Percentiles rank a stretch among this genome's conserved stretches.
These are phyloP conservation scores for Ceratocystis huliohia DNA, from an alignment of 2,329 filamentous ascomycete genomes.

Conservation along the genomic window DNA sequence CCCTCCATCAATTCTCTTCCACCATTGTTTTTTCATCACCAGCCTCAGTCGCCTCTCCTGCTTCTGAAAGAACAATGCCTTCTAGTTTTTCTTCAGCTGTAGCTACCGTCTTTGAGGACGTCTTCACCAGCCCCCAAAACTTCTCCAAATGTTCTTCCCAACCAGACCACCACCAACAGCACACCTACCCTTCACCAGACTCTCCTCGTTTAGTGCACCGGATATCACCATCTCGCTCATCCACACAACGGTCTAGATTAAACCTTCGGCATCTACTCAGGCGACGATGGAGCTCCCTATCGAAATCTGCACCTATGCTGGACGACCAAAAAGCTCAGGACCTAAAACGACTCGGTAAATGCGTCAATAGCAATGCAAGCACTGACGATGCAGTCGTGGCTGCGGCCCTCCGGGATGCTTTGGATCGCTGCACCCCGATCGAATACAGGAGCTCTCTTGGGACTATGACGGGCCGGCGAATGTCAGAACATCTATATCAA, in stretches of 20 bases:
- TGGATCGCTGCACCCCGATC: not conserved
- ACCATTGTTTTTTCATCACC: not conserved
- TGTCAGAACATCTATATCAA: constrained; percentile 16
- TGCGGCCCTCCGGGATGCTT: not conserved
- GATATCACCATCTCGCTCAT: not conserved
- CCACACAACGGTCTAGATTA: not conserved
- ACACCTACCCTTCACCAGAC: constrained; percentile 2
- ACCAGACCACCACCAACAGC: not conserved
- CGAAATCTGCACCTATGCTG: not conserved
- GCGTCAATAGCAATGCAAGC: constrained; percentile 17
- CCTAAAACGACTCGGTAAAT: constrained; percentile 15
- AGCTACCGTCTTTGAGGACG: not conserved
- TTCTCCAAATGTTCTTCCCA: not conserved
- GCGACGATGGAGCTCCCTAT: constrained; percentile 15
- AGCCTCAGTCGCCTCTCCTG: not conserved
- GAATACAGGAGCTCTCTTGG: not conserved
- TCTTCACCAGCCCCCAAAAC: not conserved
- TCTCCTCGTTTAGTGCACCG: constrained; percentile 15
- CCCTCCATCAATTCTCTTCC: not conserved
- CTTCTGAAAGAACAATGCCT: not conserved
- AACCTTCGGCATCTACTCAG: constrained; percentile 13
- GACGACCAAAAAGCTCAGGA: constrained; percentile 14
- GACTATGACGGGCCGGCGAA: constrained; percentile 6
- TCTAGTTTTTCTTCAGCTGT: not conserved
- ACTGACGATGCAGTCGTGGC: constrained; percentile 5